These are phyloP conservation scores for Trichoderma brevicompactum DNA, from an alignment of 2,329 filamentous ascomycete genomes.

Conservation along the genomic window DNA sequence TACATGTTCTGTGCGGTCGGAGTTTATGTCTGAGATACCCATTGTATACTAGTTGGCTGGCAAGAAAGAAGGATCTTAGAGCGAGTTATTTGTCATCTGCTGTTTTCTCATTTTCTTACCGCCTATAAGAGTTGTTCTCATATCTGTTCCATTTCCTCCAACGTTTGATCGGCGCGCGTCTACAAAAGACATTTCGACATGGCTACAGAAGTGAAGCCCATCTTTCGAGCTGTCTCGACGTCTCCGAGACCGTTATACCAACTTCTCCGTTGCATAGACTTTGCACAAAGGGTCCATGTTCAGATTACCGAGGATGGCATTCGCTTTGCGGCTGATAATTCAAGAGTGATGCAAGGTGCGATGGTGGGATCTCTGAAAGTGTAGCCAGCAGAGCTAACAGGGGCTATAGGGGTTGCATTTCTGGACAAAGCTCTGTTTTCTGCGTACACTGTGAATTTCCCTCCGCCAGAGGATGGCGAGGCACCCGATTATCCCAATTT, in stretches of 20 bases:
- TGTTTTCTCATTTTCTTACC: conserved; percentile 6
- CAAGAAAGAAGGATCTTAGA: conserved; percentile 35
- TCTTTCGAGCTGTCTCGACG: conserved; percentile 77
- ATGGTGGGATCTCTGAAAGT: neutral
- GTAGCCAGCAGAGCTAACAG: conserved; percentile 26
- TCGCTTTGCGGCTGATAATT: conserved; percentile 85
- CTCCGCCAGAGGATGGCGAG: conserved; percentile 44
- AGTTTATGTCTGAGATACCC: conserved; percentile 85
- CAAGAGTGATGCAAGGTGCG: conserved; percentile 87
- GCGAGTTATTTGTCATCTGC: conserved; percentile 35
- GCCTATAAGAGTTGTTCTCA: conserved; percentile 10
- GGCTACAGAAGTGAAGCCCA: conserved; percentile 48
- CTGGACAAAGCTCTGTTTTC: conserved; percentile 89
- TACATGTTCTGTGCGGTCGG: conserved; percentile 99
- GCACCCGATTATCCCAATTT: conserved; percentile 67
- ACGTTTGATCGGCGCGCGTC: neutral
- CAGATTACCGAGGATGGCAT: conserved; percentile 85
- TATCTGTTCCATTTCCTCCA: conserved; percentile 1
- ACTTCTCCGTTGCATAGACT: conserved; percentile 62
- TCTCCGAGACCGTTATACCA: conserved; percentile 76
- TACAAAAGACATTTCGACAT: conserved; percentile 31
- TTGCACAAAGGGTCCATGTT: conserved; percentile 61
- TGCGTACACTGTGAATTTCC: conserved; percentile 72
- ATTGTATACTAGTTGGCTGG: conserved; percentile 42
- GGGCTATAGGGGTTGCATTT: conserved; percentile 62